Conservation (phyloP, 768 basidiomycete genomes). For the Krasilnikovozyma curviuscula region DNA sequence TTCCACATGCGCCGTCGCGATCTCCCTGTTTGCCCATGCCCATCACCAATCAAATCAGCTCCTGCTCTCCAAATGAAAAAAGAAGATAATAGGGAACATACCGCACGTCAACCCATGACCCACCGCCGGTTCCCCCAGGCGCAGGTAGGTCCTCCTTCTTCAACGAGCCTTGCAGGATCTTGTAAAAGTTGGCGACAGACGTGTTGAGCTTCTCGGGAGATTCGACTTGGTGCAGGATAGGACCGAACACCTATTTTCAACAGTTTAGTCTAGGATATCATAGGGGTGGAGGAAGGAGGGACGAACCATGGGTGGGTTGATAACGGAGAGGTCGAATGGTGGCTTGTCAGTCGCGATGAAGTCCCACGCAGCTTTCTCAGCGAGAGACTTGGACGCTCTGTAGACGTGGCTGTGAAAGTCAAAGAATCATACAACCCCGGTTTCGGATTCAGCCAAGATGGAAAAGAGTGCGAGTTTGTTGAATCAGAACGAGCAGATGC, state of each 20-base stretch:
- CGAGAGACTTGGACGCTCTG: conserved; percentile 51
- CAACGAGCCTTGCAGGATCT: conserved; percentile 13
- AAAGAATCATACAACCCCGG: too few species aligned
- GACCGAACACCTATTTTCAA: too few species aligned
- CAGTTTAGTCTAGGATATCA: too few species aligned
- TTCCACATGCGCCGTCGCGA: conserved; percentile 36
- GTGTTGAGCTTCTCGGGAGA: conserved; percentile 29
- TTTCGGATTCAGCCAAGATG: too few species aligned
- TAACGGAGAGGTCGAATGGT: conserved; percentile 35
- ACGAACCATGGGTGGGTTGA: conserved; percentile 39
- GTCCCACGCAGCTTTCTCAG: conserved; percentile 43
- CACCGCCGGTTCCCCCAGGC: conserved; percentile 5
- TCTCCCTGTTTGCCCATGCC: too few species aligned
- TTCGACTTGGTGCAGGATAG: conserved; percentile 29
- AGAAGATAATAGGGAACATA: too few species aligned
- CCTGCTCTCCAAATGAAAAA: too few species aligned
- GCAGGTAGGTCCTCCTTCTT: conserved; percentile 10
- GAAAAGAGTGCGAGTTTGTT: too few species aligned
- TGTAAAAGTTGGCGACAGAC: conserved; percentile 20
- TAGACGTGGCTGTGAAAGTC: too few species aligned
- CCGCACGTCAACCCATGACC: conserved; percentile 29
- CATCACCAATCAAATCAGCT: too few species aligned
- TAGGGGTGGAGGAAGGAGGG: not conserved
- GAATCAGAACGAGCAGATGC: too few species aligned
- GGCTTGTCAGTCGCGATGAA: conserved; percentile 18